A percentile compares a stretch with the other conserved stretches of the same genome.
phyloP scores from a whole-genome alignment of 2,329 filamentous ascomycete species.

The Hyphodiscus sp. region DNA sequence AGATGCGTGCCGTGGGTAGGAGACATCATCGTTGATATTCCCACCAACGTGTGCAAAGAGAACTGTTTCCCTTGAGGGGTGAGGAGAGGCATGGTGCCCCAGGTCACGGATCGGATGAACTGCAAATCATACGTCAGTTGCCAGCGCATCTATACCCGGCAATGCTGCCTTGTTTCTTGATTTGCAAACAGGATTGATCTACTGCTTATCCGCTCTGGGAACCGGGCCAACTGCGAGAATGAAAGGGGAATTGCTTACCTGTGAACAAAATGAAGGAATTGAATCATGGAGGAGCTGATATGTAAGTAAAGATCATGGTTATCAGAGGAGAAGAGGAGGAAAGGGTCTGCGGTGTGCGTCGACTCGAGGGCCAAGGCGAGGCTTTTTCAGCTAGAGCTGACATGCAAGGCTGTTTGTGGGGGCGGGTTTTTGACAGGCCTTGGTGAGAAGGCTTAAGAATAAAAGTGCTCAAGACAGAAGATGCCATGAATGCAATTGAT shows the following conservation, averaged over 20 bases:
- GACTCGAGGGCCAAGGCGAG: neutral
- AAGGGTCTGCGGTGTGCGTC: neutral
- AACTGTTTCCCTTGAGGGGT: conserved; percentile 26
- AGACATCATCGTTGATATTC: conserved; percentile 28
- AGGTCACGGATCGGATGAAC: neutral
- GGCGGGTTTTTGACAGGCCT: neutral
- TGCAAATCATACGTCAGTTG: neutral
- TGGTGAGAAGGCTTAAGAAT: conserved; percentile 2
- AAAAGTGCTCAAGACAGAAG: too few relatives aligned
- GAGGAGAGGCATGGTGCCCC: conserved; percentile 16
- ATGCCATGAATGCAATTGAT: too few relatives aligned
- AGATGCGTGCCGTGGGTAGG: conserved; percentile 20
- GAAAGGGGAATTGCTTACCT: neutral
- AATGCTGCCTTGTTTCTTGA: neutral
- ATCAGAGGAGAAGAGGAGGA: neutral
- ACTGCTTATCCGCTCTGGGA: neutral
- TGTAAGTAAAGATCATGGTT: conserved; percentile 1
- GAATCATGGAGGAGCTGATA: conserved; percentile 1
- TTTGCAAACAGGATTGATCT: neutral
- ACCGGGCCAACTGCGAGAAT: neutral
- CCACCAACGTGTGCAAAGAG: conserved; percentile 30
- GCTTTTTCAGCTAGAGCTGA: conserved; percentile 1
- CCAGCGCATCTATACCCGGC: neutral
- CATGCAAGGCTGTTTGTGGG: too few relatives aligned
- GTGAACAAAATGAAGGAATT: neutral